A percentile compares a stretch with the other conserved stretches of the same genome.
These are phyloP conservation scores for Aspergillus jensenii DNA, from an alignment of 2,329 filamentous ascomycete species.

Conservation along the genomic window DNA sequence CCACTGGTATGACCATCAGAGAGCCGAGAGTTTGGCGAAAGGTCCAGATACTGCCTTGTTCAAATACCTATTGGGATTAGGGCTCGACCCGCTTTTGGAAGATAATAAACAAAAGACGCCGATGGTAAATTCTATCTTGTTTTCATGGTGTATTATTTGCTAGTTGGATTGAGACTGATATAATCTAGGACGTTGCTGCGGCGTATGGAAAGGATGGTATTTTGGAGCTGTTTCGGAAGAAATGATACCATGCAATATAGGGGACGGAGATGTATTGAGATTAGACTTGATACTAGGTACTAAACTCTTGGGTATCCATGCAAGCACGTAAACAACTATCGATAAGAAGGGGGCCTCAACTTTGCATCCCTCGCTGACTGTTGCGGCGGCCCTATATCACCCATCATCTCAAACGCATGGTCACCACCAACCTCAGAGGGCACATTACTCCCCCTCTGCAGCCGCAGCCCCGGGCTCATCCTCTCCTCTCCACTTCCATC, in stretches of 20 bases:
- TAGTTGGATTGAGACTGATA: neutral
- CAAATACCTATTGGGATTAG: neutral
- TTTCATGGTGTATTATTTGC: neutral
- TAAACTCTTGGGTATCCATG: too few relatives aligned
- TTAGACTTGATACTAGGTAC: too few relatives aligned
- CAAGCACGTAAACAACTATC: too few relatives aligned
- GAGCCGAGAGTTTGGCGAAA: too few relatives aligned
- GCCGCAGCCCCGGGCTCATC: too few relatives aligned
- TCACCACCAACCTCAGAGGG: too few relatives aligned
- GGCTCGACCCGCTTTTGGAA: neutral
- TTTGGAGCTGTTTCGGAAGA: neutral
- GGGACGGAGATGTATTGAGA: too few relatives aligned
- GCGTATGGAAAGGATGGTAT: neutral
- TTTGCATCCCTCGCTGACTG: too few relatives aligned
- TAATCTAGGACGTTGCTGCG: neutral
- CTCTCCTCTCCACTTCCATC: neutral
- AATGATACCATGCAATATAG: neutral
- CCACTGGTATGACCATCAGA: too few relatives aligned
- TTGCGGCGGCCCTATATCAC: too few relatives aligned
- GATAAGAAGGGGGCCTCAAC: too few relatives aligned
- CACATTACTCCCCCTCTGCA: neutral
- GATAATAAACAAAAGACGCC: neutral
- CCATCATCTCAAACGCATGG: too few relatives aligned
- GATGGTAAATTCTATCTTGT: neutral
- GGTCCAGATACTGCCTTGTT: neutral